Percentiles rank a stretch among this genome's conserved stretches.
Conservation (phyloP, 805 yeast species). For the Torulaspora delbrueckii region DNA sequence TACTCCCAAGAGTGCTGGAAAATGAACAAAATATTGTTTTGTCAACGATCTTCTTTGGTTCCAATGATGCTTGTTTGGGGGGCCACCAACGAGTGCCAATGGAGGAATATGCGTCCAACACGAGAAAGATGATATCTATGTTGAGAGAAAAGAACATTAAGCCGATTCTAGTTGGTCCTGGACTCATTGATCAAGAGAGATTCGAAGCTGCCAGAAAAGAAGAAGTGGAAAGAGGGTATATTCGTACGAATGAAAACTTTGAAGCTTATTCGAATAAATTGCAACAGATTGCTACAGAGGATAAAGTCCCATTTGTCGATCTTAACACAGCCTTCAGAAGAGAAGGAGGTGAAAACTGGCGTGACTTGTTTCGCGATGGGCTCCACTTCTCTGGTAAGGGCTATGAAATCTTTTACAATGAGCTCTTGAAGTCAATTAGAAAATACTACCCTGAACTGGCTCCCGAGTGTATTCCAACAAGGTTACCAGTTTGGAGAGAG, state of each 20-base stretch:
- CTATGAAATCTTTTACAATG: conserved; percentile 47
- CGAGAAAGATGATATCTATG: conserved; percentile 39
- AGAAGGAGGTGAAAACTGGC: conserved; percentile 39
- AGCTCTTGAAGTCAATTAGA: conserved; percentile 38
- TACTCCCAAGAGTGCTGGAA: conserved; percentile 49
- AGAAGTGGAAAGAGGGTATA: conserved; percentile 39
- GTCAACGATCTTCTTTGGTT: conserved; percentile 68
- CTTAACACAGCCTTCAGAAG: conserved; percentile 43
- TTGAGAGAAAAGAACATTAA: conserved; percentile 42
- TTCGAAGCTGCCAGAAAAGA: conserved; percentile 37
- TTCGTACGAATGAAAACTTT: conserved; percentile 45
- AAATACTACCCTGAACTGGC: conserved; percentile 44
- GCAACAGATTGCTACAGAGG: conserved; percentile 40
- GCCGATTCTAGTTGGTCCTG: conserved; percentile 61
- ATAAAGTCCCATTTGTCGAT: conserved; percentile 55
- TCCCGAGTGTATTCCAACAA: conserved; percentile 39
- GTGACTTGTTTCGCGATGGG: conserved; percentile 47
- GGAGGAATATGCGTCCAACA: conserved; percentile 46
- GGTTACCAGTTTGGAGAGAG: conserved; percentile 42
- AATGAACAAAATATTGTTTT: conserved; percentile 43
- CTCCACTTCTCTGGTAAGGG: conserved; percentile 55
- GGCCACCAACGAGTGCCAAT: conserved; percentile 50
- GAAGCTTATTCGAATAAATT: conserved; percentile 50
- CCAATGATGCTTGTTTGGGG: conserved; percentile 61
- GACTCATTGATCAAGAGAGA: conserved; percentile 43